phyloP scores from a whole-genome alignment of 2,329 filamentous ascomycete species.

The Amphichorda felina region DNA sequence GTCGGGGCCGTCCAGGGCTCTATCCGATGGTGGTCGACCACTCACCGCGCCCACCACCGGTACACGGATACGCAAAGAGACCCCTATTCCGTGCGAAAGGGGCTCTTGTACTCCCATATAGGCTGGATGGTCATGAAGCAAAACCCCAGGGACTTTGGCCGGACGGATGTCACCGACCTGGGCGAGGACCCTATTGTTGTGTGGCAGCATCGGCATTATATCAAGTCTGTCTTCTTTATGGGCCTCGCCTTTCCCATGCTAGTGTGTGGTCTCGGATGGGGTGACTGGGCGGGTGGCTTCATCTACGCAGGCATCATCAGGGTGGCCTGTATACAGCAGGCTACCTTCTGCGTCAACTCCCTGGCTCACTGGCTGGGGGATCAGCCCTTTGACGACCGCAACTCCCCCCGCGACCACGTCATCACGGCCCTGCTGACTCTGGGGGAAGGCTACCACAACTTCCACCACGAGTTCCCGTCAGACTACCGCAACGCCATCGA shows the following conservation, averaged over 20 bases:
- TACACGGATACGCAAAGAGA: background rate
- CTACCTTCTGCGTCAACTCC: conserved; percentile 78
- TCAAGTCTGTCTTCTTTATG: conserved; percentile 62
- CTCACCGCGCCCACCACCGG: background rate
- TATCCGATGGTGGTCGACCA: background rate
- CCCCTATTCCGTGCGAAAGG: background rate
- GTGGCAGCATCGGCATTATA: conserved; percentile 71
- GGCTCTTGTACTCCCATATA: conserved; percentile 21
- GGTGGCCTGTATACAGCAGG: conserved; percentile 73
- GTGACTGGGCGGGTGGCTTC: conserved; percentile 63
- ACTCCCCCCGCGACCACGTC: conserved; percentile 70
- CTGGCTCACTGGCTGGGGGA: conserved; percentile 75
- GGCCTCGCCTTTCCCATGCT: conserved; percentile 57
- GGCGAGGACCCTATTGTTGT: conserved; percentile 68
- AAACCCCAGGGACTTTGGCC: conserved; percentile 69
- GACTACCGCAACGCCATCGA: conserved; percentile 77
- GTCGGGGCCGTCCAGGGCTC: background rate
- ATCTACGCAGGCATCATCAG: conserved; percentile 69
- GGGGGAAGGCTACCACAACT: conserved; percentile 78
- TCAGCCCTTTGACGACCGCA: conserved; percentile 75
- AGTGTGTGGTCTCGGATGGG: conserved; percentile 60
- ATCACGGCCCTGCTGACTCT: conserved; percentile 69
- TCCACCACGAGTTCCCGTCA: conserved; percentile 78
- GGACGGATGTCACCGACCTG: conserved; percentile 68
- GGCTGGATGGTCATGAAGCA: conserved; percentile 83